A percentile compares a stretch with the other conserved stretches of the same genome.
Evolutionary conservation across 495 filamentous ascomycete genomes (phyloP).

Genomic region (Cudoniella acicularis): DNA sequence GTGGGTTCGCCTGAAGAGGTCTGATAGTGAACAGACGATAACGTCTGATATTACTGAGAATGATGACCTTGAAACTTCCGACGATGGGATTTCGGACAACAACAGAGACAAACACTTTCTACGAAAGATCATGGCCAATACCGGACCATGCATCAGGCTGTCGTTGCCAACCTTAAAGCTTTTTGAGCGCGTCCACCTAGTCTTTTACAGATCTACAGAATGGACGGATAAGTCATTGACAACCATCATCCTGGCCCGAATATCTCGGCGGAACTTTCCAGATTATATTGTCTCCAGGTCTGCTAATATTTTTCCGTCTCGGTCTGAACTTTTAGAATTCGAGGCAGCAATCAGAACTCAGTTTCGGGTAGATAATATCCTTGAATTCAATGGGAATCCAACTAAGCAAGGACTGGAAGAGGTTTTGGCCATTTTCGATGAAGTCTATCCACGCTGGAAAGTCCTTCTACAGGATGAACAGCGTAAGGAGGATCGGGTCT

Average conservation of each 20-base stretch:
- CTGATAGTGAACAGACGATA: conserved; percentile 35
- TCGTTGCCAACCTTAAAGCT: conserved; percentile 69
- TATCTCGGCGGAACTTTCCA: conserved; percentile 82
- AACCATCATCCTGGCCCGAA: conserved; percentile 89
- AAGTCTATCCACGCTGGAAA: conserved; percentile 78
- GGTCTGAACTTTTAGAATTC: conserved; percentile 76
- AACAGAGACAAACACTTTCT: conserved; percentile 58
- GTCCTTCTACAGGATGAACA: conserved; percentile 71
- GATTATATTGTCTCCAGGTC: conserved; percentile 88
- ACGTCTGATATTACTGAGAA: conserved; percentile 16
- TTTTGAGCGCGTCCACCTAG: conserved; percentile 90
- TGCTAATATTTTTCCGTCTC: conserved; percentile 79
- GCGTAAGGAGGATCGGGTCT: conserved; percentile 72
- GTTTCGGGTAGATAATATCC: conserved; percentile 73
- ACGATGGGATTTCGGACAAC: conserved; percentile 28
- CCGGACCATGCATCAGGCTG: conserved; percentile 81
- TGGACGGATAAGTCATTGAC: conserved; percentile 97
- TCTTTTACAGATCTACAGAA: conserved; percentile 94
- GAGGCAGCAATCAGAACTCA: conserved; percentile 83
- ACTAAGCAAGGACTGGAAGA: conserved; percentile 56
- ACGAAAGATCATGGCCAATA: conserved; percentile 73
- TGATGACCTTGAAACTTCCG: conserved; percentile 9
- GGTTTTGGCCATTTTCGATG: conserved; percentile 71
- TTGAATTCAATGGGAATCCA: conserved; percentile 77
- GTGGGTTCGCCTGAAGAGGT: conserved; percentile 52